Conservation (phyloP, 2,329 filamentous ascomycete species). For the Penicillium sp. region DNA sequence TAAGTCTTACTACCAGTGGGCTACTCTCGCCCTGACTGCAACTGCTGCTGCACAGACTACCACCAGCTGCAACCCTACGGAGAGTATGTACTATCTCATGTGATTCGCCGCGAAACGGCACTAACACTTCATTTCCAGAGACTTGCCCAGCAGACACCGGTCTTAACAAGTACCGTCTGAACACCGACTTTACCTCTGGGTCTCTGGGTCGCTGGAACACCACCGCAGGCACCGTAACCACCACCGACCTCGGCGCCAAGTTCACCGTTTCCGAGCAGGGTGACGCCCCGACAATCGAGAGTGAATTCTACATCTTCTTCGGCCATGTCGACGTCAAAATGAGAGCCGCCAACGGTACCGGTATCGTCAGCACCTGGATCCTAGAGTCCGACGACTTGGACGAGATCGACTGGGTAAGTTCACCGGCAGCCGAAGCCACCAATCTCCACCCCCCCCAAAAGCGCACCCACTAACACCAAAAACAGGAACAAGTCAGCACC, state of each 20-base stretch:
- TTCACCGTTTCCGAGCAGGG: constrained; percentile 77
- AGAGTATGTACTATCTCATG: constrained; percentile 18
- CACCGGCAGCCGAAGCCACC: constrained; percentile 31
- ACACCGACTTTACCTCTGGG: constrained; percentile 45
- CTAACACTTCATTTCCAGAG: constrained; percentile 16
- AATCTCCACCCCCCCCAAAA: not conserved
- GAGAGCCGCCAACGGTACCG: constrained; percentile 81
- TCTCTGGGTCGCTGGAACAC: constrained; percentile 64
- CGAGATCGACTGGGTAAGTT: constrained; percentile 95
- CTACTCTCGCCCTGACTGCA: constrained; percentile 26
- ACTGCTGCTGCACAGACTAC: constrained; percentile 65
- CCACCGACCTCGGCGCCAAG: constrained; percentile 69
- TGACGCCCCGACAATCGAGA: constrained; percentile 81
- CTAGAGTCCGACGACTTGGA: constrained; percentile 88
- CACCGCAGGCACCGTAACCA: constrained; percentile 64
- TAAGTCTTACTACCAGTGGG: constrained; percentile 27
- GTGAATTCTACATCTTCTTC: constrained; percentile 98
- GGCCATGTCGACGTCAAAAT: constrained; percentile 82
- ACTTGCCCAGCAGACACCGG: constrained; percentile 70
- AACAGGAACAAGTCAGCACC: constrained; percentile 42
- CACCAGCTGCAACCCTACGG: constrained; percentile 70
- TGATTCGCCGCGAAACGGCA: accelerated
- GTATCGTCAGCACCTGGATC: constrained; percentile 89
- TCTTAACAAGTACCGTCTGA: constrained; percentile 51
- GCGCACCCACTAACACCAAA: not conserved